Evolutionary conservation across 192 early-diverging fungal species (phyloP).

Genomic region (Coemansia biformis): DNA sequence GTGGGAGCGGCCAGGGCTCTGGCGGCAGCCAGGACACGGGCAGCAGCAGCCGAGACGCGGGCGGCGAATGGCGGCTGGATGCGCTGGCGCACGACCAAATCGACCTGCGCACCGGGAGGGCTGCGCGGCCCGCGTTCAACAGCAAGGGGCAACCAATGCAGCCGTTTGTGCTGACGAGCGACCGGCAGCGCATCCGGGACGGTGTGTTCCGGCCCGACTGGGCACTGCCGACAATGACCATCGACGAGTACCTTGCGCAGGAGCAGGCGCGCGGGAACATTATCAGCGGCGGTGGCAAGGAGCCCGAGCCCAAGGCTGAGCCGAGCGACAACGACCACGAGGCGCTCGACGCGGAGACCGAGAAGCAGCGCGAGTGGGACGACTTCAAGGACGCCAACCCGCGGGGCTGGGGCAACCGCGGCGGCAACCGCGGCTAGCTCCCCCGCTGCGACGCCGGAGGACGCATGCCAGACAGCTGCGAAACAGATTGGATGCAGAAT

Average conservation of each 20-base stretch:
- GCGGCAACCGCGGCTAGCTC: slow-evolving; percentile 36
- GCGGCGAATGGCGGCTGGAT: slow-evolving; percentile 48
- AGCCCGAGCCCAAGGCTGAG: slow-evolving; percentile 63
- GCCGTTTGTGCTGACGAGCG: slow-evolving; percentile 83
- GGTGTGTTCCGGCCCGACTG: slow-evolving; percentile 82
- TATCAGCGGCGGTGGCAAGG: slow-evolving; percentile 76
- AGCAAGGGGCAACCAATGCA: slow-evolving; percentile 55
- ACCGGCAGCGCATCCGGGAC: slow-evolving; percentile 66
- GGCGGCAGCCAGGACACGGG: background rate
- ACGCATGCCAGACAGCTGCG: no score
- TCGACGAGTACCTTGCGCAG: slow-evolving; percentile 88
- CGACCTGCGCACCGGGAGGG: slow-evolving; percentile 15
- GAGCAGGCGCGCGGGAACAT: slow-evolving; percentile 86
- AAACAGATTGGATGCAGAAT: no score
- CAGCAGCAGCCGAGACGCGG: slow-evolving; percentile 4
- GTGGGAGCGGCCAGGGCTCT: slow-evolving; percentile 7
- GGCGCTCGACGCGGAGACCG: slow-evolving; percentile 77
- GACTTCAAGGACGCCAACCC: slow-evolving; percentile 82
- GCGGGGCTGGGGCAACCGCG: slow-evolving; percentile 62
- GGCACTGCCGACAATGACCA: slow-evolving; percentile 90
- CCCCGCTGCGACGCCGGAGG: no score
- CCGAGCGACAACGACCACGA: slow-evolving; percentile 71
- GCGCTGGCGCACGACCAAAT: slow-evolving; percentile 44
- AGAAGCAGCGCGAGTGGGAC: slow-evolving; percentile 84
- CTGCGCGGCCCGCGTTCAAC: slow-evolving; percentile 19